phyloP scores from a whole-genome alignment of 2,329 filamentous ascomycete genomes.

The Torrubiella hemipterigena region DNA sequence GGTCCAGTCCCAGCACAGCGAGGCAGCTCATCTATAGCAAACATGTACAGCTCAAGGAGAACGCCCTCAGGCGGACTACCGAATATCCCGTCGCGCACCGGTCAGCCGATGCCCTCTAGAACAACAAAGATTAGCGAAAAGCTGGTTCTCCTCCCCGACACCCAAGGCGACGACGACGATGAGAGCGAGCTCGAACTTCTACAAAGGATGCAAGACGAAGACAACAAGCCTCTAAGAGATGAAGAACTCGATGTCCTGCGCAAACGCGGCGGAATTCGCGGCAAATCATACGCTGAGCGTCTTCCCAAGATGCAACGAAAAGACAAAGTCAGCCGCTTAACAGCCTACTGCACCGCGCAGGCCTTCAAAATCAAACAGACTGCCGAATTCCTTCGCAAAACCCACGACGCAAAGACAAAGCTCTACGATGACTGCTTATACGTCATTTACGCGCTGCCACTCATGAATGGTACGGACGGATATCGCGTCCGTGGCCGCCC shows the following conservation, averaged over 20 bases:
- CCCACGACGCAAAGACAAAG: conserved; percentile 86
- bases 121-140: conserved; percentile 95
- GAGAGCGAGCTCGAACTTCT: conserved; percentile 29
- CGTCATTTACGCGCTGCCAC: conserved; percentile 82
- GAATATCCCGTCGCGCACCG: conserved; percentile 28
- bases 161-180: conserved; percentile 44
- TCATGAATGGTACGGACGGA: conserved; percentile 75
- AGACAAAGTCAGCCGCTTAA: conserved; percentile 80
- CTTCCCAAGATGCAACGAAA: conserved; percentile 78
- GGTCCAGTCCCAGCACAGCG: conserved; percentile 42
- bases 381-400: conserved; percentile 78
- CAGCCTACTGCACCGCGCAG: conserved; percentile 92
- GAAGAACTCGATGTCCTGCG: conserved; percentile 54
- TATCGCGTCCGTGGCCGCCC: conserved; percentile 84
- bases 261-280: conserved; percentile 47
- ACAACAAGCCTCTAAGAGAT: conserved; percentile 52
- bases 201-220: conserved; percentile 37
- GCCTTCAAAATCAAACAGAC: conserved; percentile 81
- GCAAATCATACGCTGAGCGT: conserved; percentile 91
- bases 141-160: conserved; percentile 85
- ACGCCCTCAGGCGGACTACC: conserved; percentile 27
- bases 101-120: conserved; percentile 61
- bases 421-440: conserved; percentile 97
- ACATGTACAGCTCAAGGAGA: conserved; percentile 9
- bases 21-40: conserved; percentile 10